A percentile compares a stretch with the other conserved stretches of the same genome.
phyloP scores from a whole-genome alignment of 441 rosid genomes.

The Kokia cookei region DNA sequence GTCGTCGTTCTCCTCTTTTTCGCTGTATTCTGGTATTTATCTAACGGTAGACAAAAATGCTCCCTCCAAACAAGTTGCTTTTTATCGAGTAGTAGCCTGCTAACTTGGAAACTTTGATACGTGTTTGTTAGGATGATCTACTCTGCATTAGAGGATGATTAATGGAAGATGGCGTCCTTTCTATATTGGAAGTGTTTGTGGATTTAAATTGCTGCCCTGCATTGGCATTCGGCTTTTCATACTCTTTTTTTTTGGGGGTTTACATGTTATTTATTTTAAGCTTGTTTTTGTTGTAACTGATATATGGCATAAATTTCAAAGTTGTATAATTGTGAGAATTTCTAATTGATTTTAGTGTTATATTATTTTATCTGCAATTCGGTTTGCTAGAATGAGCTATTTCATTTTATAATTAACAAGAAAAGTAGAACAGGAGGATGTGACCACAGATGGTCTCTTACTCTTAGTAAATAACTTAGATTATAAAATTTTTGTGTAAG shows the following conservation, averaged over 20 bases:
- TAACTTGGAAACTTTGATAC: background rate
- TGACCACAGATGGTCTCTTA: no score
- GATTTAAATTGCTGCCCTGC: slow-evolving; percentile 10
- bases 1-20: slow-evolving; percentile 59
- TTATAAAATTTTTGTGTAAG: no score
- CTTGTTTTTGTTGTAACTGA: slow-evolving; percentile 23
- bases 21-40: slow-evolving; percentile 74
- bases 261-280: background rate
- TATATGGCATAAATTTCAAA: slow-evolving; percentile 11
- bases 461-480: no score
- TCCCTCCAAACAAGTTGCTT: background rate
- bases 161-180: background rate
- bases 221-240: background rate
- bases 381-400: no score
- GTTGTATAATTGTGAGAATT: background rate
- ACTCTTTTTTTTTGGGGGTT: background rate
- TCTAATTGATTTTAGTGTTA: background rate
- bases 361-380: no score
- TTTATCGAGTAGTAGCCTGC: background rate
- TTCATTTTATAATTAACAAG: no score
- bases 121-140: slow-evolving; percentile 60
- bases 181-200: background rate
- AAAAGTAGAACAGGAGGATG: no score
- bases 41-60: background rate
- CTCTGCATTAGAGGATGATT: slow-evolving; percentile 59